Evolutionary conservation across 2,329 filamentous ascomycete species (phyloP).

Genomic region (Fusarium devonianum): DNA sequence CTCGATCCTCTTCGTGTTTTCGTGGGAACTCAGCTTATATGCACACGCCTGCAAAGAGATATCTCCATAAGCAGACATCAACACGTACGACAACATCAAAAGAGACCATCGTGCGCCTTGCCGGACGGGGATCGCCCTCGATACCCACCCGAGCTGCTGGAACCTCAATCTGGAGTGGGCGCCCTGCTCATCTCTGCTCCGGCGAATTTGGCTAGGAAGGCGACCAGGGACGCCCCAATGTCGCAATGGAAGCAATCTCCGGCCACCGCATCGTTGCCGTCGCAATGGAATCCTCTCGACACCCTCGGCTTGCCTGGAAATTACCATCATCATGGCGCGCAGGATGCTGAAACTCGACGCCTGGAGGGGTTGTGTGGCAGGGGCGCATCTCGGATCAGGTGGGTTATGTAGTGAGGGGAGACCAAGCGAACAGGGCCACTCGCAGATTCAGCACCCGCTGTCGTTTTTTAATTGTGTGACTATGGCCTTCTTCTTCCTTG

Average conservation of each 20-base stretch:
- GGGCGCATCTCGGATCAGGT: conserved; percentile 24
- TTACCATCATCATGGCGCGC: conserved; percentile 33
- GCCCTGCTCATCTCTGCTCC: conserved; percentile 35
- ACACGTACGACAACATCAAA: conserved; percentile 28
- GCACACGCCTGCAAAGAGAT: conserved; percentile 9
- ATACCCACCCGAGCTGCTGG: conserved; percentile 36
- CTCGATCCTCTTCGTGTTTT: conserved; percentile 26
- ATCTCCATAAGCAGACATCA: conserved; percentile 3
- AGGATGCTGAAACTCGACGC: conserved; percentile 37
- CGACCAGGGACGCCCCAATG: conserved; percentile 19
- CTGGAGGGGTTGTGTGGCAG: conserved; percentile 23
- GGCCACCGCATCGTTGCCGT: conserved; percentile 35
- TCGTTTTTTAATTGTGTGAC: neutral
- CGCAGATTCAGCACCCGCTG: conserved; percentile 4
- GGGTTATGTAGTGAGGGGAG: conserved; percentile 21
- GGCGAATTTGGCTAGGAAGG: conserved; percentile 32
- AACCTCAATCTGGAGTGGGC: conserved; percentile 33
- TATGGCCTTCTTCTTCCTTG: neutral
- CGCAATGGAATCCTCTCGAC: conserved; percentile 31
- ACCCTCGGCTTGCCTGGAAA: conserved; percentile 35
- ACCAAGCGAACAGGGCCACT: conserved; percentile 11
- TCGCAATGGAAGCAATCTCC: conserved; percentile 37
- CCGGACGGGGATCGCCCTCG: conserved; percentile 30
- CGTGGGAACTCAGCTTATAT: conserved; percentile 15
- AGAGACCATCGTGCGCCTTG: conserved; percentile 7